Evolutionary conservation across 441 rosid species (phyloP), one percentile per base, ranked within the genome.

Genomic region (Viola pubescens): DNA sequence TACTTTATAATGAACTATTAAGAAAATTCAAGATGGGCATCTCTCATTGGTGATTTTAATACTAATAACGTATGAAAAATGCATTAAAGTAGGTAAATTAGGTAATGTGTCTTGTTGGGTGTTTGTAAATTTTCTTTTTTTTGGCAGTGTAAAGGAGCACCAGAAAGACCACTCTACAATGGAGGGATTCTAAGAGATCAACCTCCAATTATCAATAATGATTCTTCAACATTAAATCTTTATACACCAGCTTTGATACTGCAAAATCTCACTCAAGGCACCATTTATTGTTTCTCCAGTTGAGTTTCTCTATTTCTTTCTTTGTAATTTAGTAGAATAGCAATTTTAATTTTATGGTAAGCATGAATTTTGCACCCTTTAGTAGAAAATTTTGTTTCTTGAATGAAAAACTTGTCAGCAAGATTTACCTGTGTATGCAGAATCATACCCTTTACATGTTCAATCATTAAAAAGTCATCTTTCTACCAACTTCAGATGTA

Each of bases 281-380:
- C 73, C 63, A 67, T 78, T 48, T 88, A 83, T 70, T 83, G 82
- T 54, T 85, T 91, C 75, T 91, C 96, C 75, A 70, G 96, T 88
- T 77, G 56, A 75, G 70, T 71, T 54, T 9, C 34, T 26, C 34
- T 55, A 37, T 4, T 19, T 53, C 12, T 43, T 4, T 48, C 16
- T 11, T 8, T 26, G 38, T n/a, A 38, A 9, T 37, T 19, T 44
- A 7, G n/a, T 1, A 38, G 9, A 42, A 44, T 12, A 11, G 34
- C 34, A 26, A 26, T 26, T 26, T 26, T 26, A 26, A 19, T 19
- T 26, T 0, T 26, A 26, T 26, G 34, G 34, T 26, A 2, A 26
- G 34, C 34, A 1, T 26, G 34, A 26, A 2, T 0, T 26, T 26
- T 26, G 34, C 34, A 26, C 34, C 34, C 1, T 26, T 26, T 26